Base-by-base conservation (phyloP, 164 flowering plant genomes). In the Magnolia changhungtana region DNA sequence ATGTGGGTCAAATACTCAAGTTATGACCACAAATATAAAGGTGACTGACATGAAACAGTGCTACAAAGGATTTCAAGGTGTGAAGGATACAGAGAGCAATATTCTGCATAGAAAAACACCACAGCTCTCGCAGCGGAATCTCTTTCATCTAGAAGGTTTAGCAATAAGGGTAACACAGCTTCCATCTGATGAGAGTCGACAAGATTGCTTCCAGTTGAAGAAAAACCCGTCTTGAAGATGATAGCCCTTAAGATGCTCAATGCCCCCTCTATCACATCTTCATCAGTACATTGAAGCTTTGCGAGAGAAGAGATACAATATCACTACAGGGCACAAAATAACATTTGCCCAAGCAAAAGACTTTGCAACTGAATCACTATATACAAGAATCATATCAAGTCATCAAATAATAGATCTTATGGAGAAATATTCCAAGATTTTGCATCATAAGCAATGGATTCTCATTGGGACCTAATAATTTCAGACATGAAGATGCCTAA, bases 101-200 rank as follows among this genome's bases (percentile, higher is more conserved):
- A 89, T 82, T 94, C 97, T 81, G 97, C 94, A 65, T 83, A 75
- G 13, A 91, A 89, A 69, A 78, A 78, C 72, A 84, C 86, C 79
- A 88, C 91, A 77, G 96, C 96, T 88, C 85, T 87, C 50, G 97
- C 88, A 20, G 87, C 74, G 21, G 86, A 83, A 78, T 94, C 95
- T 70, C 86, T 85, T 82, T 89, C 97, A 87, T 92, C 95, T 50
- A 94, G 82, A 82, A 94, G 87, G 75, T 84, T 80, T 72, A 94
- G 85, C 71, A 94, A 78, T 74, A 78, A 76, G 13, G 90, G 86
- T 23, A 91, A 51, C 69, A 86, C 80, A 66, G 80, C 78, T 79
- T 91, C 85, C 81, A 86, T 82, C 74, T 84, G 83, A 75, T 76
- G 81, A 27, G 72, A 69, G 65, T 86, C 84, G 58, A 23, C 31